Evolutionary conservation across 495 filamentous ascomycete species (phyloP), one percentile per base, ranked within the genome.

Genomic region (Neurospora tetrasperma): DNA sequence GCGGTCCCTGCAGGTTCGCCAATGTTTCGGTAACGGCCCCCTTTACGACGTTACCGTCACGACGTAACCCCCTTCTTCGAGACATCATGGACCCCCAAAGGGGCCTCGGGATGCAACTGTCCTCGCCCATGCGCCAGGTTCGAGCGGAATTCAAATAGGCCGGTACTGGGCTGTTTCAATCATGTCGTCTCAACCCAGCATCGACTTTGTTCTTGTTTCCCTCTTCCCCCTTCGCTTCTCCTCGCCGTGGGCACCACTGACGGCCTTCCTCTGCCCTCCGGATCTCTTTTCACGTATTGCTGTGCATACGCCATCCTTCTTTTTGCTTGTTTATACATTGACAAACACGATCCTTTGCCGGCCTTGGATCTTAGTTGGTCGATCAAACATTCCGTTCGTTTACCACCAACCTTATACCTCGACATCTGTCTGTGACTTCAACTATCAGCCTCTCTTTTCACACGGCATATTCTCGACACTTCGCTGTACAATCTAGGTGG

Each of bases 111-210:
- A 75, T 74, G 76, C 71, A 76, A 70, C 75, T 73, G 66, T 71
- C 70, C 38, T 39, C 43, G 41, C 75, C 72, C 74, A 76, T 79
- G 76, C 76, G 44, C 70, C n/a, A 68, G 39, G 54, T 18, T 66
- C 27, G 27, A 35, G 54, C 54, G 27, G 54, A 27, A 35, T 66
- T 66, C 54, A 78, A 78, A 76, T 78, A 78, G 72, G 69, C 70
- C 12, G 14, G 54, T 7, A 74, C 69, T 66, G 73, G 70, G n/a
- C 74, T 78, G 69, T 75, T 70, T 75, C 75, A 42, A 59, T 43
- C 40, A 31, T 35, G 54, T 44, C 23, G 23, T 72, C 48, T 70
- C 62, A 68, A 72, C 35, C 73, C 73, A 72, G 54, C 44, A 66
- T 74, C 68, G 71, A 72, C 42, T 71, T 71, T 70, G 43, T 69